Conservation (phyloP, 306 rosid genomes). For the Nissolia schottii region DNA sequence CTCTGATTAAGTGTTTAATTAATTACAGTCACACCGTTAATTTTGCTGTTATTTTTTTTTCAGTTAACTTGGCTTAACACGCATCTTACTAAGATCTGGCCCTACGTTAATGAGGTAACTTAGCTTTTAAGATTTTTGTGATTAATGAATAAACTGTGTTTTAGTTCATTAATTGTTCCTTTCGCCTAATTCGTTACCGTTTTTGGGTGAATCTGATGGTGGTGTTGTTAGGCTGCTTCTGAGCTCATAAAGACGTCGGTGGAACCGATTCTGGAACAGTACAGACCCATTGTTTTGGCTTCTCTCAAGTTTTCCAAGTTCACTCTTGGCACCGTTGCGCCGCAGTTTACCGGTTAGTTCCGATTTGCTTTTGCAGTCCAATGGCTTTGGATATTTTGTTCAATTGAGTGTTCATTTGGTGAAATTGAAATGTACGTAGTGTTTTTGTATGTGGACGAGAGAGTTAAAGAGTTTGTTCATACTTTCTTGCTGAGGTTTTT, state of each 20-base stretch:
- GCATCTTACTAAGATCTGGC: constrained; percentile 92
- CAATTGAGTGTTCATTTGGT: not conserved
- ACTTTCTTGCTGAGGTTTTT: not conserved
- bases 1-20: not conserved
- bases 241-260: constrained; percentile 76
- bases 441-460: not conserved
- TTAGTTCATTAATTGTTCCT: not conserved
- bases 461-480: not conserved
- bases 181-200: not conserved
- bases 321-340: constrained; percentile 95
- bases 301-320: constrained; percentile 86
- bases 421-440: not conserved
- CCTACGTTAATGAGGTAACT: constrained; percentile 75
- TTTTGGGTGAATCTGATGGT: not conserved
- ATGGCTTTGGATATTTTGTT: not conserved
- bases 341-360: constrained; percentile 85
- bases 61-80: constrained; percentile 83
- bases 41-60: not conserved
- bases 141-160: not conserved
- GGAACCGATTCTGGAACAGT: constrained; percentile 85
- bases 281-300: constrained; percentile 61
- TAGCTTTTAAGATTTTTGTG: not conserved
- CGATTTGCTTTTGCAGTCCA: not conserved
- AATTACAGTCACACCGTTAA: constrained; percentile 9
- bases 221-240: constrained; percentile 74